Evolutionary conservation across 2,329 filamentous ascomycete genomes (phyloP).

Genomic region (Exophiala phaeomuriformis): DNA sequence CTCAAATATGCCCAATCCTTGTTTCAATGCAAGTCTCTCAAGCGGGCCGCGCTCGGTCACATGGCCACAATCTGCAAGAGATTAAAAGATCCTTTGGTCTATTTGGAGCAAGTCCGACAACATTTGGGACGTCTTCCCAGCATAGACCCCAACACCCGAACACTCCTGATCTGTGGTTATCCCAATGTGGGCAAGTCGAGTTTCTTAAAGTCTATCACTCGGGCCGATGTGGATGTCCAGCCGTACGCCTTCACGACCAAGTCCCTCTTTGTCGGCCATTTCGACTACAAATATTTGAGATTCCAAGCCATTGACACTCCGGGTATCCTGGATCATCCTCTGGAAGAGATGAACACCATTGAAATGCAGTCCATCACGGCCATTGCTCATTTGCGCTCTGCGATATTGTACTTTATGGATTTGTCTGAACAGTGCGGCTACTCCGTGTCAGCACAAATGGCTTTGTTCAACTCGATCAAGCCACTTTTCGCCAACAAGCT

Average conservation of each 20-base stretch:
- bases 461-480: constrained; percentile 93
- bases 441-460: constrained; percentile 83
- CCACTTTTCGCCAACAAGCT: constrained; percentile 96
- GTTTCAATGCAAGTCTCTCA: constrained; percentile 98
- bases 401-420: constrained; percentile 98
- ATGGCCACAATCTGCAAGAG: constrained; percentile 97
- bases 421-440: constrained; percentile 95
- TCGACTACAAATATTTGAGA: constrained; percentile 88
- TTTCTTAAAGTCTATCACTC: constrained; percentile 84
- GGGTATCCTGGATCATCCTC: constrained; percentile 93
- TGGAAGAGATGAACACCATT: constrained; percentile 99
- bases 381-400: constrained; percentile 90
- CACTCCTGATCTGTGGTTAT: constrained; percentile 92
- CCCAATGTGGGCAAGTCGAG: constrained; percentile 97
- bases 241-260: constrained; percentile 99
- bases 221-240: constrained; percentile 93
- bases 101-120: constrained; percentile 93
- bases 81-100: constrained; percentile 87
- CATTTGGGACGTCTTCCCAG: constrained; percentile 93
- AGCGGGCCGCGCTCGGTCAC: constrained; percentile 88
- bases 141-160: constrained; percentile 97
- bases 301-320: constrained; percentile 95
- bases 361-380: constrained; percentile 99
- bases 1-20: constrained; percentile 94
- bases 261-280: constrained; percentile 93